A percentile compares a stretch with the other conserved stretches of the same genome.
Conservation (phyloP, 2,329 filamentous ascomycete genomes). For the Anisogramma anomala region DNA sequence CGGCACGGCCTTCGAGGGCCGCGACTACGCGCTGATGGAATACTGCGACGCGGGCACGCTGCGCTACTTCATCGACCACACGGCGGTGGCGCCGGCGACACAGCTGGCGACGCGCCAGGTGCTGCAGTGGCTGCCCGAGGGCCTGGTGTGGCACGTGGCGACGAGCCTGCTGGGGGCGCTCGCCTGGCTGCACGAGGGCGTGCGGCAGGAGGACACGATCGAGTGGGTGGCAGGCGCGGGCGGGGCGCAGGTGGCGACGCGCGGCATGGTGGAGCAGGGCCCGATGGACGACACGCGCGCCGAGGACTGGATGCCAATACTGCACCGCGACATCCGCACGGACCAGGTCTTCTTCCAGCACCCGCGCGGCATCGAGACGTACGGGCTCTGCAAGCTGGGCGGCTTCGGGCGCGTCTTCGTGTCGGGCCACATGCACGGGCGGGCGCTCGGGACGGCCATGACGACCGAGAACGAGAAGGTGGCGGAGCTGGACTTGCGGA, state of each 20-base stretch:
- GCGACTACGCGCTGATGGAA: constrained; percentile 31
- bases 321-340: constrained; percentile 37
- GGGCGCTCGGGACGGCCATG: constrained; percentile 14
- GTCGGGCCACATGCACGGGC: constrained; percentile 24
- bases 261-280: constrained; percentile 3
- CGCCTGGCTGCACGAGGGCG: constrained; percentile 41
- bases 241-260: not conserved
- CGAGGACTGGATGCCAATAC: constrained; percentile 35
- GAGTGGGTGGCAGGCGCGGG: not conserved
- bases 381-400: constrained; percentile 43
- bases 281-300: not conserved
- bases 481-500: constrained; percentile 15
- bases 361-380: constrained; percentile 35
- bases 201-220: constrained; percentile 18
- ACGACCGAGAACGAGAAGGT: constrained; percentile 15
- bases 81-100: constrained; percentile 13
- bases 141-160: constrained; percentile 45
- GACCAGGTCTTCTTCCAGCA: constrained; percentile 40
- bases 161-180: constrained; percentile 36
- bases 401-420: constrained; percentile 32
- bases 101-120: not conserved
- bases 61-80: constrained; percentile 25
- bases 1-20: constrained; percentile 7
- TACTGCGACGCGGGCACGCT: constrained; percentile 41
- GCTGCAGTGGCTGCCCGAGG: constrained; percentile 34